Evolutionary conservation across 768 basidiomycete genomes (phyloP), one percentile per base, ranked within the genome.

Genomic region (Xerocomus spinulosus): DNA sequence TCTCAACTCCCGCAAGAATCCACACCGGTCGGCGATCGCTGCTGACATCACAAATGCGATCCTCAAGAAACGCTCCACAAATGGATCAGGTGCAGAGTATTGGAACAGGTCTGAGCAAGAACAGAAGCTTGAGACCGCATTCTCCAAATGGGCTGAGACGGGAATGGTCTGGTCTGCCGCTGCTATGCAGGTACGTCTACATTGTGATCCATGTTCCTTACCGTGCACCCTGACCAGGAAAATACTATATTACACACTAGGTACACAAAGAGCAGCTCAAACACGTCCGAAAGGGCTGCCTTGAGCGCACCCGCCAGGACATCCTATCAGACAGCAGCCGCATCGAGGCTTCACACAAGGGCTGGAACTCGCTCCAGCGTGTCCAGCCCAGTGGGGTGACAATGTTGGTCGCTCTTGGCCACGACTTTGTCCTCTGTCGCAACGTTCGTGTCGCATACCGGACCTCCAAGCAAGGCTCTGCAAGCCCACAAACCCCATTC

Each of bases 281-380:
- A 0, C 66, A 68, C n/a, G 56, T 67, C 4, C 7, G 14, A 4
- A 64, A 61, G 26, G 66, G 66, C 3, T 69, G 67, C 24, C 51
- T 68, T 0, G 37, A 53, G 0, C 47, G 61, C 1, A n/a, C 40
- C 1, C 46, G 49, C 1, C 37, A 59, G 17, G 67, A 62, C 33
- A 49, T 66, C 5, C 30, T 26, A 0, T 47, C 60, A 0, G 59
- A 68, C 36, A 59, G 67, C 0, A 66, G 63, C 14, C 56, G 51
- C 2, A 66, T 68, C 10, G 59, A 68, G 23, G 62, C 59, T 1
- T 56, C 47, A 2, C 64, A 66, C 44, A 67, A 66, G 33, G 59
- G 51, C 0, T 67, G 61, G 64, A 67, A 67, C 30, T 24, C 42
- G 2, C 23, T 68, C 0, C 51, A 56, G 41, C 42, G 54, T 0